Base-by-base conservation (phyloP, 2,329 filamentous ascomycete species). In the Claviceps maximensis region DNA sequence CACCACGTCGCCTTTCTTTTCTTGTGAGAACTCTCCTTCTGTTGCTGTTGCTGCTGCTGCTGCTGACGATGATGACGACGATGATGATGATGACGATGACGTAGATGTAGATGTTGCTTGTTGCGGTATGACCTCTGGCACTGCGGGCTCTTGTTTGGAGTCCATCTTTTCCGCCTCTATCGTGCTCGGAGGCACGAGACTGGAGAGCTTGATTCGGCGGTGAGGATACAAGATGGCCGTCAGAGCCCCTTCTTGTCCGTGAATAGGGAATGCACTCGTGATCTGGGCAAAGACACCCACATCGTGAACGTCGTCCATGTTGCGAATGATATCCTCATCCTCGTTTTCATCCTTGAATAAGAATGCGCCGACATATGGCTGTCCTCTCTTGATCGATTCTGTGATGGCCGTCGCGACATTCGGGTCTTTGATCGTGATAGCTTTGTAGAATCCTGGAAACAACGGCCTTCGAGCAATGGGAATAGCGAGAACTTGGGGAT, bases 401-500 rank as follows among this genome's bases (percentile, higher is more conserved):
- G 90, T 86, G 59, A 98, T 95, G 23, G 93, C 93, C 41, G 84
- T 83, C 15, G 90, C 86, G 38, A 98, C 93, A 61, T 93, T 87
- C 19, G 87, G 87, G 63, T 98, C 89, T 65, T 88, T 85, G 60
- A 98, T 95, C 3, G 91, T 98, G 60, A 98, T 93, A 10, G 93
- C 91, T 71, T 98, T 98, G 74, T 98, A 98, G 70, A 97, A 98
- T 1, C 93, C 93, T 1, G 93, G 93, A 70, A 97, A 98, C 13
- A 98, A 74, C 12, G 93, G 93, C 51, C 93, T 80, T 67, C 94
- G 89, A 29, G 89, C 87, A 62, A 98, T 96, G 8, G 93, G 93
- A 53, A 98, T 95, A 2, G 91, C 91, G 78, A 98, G 88, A 53
- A 98, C 90, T 67, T 97, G 93, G 3, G 93, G 93, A 67, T 98